Percentiles rank a stretch among this genome's conserved stretches.
Evolutionary conservation across 208 protist genomes (phyloP).

Genomic region (Jaenimonas drosophilae): DNA sequence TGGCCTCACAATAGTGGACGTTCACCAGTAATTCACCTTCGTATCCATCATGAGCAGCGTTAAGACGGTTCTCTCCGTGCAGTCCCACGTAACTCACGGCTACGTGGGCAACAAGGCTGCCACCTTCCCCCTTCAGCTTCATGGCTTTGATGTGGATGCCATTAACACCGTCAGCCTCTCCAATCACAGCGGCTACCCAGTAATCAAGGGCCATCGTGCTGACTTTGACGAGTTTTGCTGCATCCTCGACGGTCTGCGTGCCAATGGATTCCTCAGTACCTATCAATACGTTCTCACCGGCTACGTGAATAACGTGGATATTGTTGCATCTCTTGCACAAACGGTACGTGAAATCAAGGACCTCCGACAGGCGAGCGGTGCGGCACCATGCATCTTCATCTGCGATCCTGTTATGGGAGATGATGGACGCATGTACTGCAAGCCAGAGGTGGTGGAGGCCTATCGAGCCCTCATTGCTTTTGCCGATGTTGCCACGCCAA

Average conservation of each 20-base stretch:
- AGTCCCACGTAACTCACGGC: constrained; percentile 93
- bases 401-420: constrained; percentile 96
- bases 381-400: constrained; percentile 37
- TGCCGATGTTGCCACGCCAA: constrained; percentile 87
- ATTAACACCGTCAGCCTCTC: constrained; percentile 94
- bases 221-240: constrained; percentile 57
- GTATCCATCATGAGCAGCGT: constrained; percentile 7
- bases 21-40: neutral
- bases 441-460: constrained; percentile 75
- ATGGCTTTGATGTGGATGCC: constrained; percentile 92
- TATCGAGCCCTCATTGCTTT: constrained; percentile 76
- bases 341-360: constrained; percentile 58
- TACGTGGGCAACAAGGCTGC: constrained; percentile 96
- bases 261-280: constrained; percentile 64
- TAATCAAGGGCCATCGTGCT: constrained; percentile 86
- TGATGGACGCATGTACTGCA: constrained; percentile 91
- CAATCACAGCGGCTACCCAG: constrained; percentile 92
- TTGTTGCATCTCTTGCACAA: constrained; percentile 48
- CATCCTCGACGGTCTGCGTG: constrained; percentile 79
- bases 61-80: constrained; percentile 88
- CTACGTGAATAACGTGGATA: constrained; percentile 89
- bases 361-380: constrained; percentile 20
- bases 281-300: constrained; percentile 91
- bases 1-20: constrained; percentile 3
- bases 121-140: constrained; percentile 90